Evolutionary conservation across 257 asterid genomes (phyloP), one percentile per base, ranked within the genome.

Genomic region (Haberlea rhodopensis): DNA sequence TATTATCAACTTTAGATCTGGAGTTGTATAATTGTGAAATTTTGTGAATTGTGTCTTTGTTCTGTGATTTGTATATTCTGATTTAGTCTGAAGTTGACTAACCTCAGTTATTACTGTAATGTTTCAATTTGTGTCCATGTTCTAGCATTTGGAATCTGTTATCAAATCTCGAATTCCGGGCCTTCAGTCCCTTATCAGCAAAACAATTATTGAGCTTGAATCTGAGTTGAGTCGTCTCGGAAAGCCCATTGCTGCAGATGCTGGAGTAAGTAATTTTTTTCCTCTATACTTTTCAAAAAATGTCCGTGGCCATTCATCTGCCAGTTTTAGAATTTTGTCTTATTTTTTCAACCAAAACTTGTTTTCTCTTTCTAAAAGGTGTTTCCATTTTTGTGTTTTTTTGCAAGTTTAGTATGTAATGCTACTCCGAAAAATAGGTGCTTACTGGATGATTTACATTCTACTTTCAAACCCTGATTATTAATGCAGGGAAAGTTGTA

Each of bases 161-260:
- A 92, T 92, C 84, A 92, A 92, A 80, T 90, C 99, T 62, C 85
- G 99, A 77, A 94, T 94, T 68, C 99, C 99, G 60, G 91, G 97
- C 76, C 96, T 94, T 76, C 99, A 94, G 85, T 90, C 97, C 15
- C 91, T 92, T 46, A 92, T 92, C 77, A 92, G 72, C 82, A 92
- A 92, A 83, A 87, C 97, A 64, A 79, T 92, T 43, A 79, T 84
- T 75, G 99, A 92, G 64, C 78, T 92, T 70, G 99, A 92, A 73
- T 79, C 84, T 19, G 99, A 92, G 80, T 73, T 82, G 89, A 82
- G 91, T 77, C 94, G 95, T 53, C 87, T 92, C 53, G 99, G 99
- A 78, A 92, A 85, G 86, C 88, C 97, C 67, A 73, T 92, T 68
- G 99, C 99, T 29, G 80, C 95, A 53, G 99, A 92, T 79, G 96